Percentiles rank a stretch among this genome's conserved stretches.
These are phyloP conservation scores for Pugionium cornutum DNA, from an alignment of 345 rosid species.

Conservation along the genomic window DNA sequence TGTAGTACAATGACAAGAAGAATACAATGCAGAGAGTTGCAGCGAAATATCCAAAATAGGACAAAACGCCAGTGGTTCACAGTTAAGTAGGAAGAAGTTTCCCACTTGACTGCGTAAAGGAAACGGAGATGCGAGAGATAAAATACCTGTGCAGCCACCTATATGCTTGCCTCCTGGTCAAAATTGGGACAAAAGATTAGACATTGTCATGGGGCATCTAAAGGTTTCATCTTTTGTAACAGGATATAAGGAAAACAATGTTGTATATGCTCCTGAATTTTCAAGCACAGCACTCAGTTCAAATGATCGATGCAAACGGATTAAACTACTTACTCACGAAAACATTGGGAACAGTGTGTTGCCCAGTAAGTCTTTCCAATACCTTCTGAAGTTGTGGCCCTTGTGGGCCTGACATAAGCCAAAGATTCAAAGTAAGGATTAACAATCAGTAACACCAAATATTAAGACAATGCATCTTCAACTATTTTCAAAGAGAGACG, in stretches of 20 bases:
- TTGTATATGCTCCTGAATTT: constrained; percentile 5
- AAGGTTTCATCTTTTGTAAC: constrained; percentile 13
- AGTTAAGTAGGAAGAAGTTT: background rate
- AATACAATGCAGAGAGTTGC: background rate
- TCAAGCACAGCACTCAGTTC: background rate
- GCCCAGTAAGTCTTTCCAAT: constrained; percentile 86
- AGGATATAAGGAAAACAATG: background rate
- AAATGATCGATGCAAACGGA: background rate
- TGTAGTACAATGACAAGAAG: constrained; percentile 42
- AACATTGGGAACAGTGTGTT: constrained; percentile 92
- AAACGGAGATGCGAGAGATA: background rate
- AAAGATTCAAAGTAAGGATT: background rate
- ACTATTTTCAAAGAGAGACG: background rate
- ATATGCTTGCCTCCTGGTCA: constrained; percentile 90
- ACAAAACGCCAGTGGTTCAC: background rate
- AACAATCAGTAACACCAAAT: background rate
- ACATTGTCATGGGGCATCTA: background rate
- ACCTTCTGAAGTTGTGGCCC: constrained; percentile 86
- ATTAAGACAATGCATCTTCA: constrained; percentile 11
- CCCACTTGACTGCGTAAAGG: background rate
- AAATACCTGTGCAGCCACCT: constrained; percentile 92
- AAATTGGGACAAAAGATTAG: constrained; percentile 5
- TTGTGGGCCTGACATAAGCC: constrained; percentile 66
- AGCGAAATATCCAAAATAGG: background rate
- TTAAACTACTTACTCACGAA: constrained; percentile 63